Evolutionary conservation across 805 yeast species (phyloP).

Genomic region (Hanseniaspora opuntiae): DNA sequence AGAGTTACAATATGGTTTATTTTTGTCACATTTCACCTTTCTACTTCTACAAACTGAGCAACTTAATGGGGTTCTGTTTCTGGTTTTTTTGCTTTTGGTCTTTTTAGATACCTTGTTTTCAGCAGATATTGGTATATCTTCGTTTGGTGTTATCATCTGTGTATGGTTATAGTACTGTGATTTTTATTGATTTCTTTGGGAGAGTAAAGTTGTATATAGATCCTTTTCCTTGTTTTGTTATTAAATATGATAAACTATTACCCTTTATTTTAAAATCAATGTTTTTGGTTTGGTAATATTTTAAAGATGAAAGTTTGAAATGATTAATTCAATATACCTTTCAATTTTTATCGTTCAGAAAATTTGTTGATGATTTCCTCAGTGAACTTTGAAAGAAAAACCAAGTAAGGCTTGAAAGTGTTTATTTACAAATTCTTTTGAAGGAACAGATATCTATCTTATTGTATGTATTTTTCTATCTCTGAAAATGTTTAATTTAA

Average conservation of each 20-base stretch:
- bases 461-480: too few species aligned
- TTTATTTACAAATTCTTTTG: background rate
- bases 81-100: slow-evolving; percentile 22
- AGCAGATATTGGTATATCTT: background rate
- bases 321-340: too few species aligned
- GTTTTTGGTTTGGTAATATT: too few species aligned
- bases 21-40: slow-evolving; percentile 38
- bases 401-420: background rate
- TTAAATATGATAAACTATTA: too few species aligned
- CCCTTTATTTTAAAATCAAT: too few species aligned
- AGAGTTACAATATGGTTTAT: slow-evolving; percentile 43
- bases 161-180: background rate
- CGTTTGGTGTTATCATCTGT: background rate
- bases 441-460: too few species aligned
- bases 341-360: background rate
- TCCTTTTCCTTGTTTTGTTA: background rate
- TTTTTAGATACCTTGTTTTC: slow-evolving; percentile 7
- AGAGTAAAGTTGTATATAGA: too few species aligned
- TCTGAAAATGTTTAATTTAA: too few species aligned
- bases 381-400: background rate
- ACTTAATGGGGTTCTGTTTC: slow-evolving; percentile 37
- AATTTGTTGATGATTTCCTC: background rate
- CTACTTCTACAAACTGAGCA: slow-evolving; percentile 37
- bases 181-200: too few species aligned
- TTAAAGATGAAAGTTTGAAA: background rate